Evolutionary conservation across 2,329 filamentous ascomycete species (phyloP).

Genomic region (Trichoderma atroviride): DNA sequence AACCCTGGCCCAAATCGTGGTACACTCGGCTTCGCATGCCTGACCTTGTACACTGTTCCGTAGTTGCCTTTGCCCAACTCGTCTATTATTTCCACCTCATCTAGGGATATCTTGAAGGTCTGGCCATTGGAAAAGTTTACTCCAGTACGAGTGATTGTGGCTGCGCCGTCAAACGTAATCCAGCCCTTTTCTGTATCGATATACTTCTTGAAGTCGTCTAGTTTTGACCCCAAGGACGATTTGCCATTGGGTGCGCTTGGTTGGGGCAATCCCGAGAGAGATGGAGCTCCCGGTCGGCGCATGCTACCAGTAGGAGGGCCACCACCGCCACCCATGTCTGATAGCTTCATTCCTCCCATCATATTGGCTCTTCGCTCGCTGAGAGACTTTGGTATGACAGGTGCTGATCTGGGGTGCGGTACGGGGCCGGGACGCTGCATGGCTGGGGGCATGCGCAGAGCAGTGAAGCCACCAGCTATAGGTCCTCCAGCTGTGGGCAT

Average conservation of each 20-base stretch:
- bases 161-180: conserved; percentile 90
- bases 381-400: conserved; percentile 59
- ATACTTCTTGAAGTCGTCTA: conserved; percentile 71
- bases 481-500: conserved; percentile 39
- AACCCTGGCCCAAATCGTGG: conserved; percentile 63
- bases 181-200: conserved; percentile 91
- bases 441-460: conserved; percentile 46
- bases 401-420: conserved; percentile 57
- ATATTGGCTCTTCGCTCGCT: conserved; percentile 64
- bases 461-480: conserved; percentile 49
- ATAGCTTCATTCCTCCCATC: conserved; percentile 57
- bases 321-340: conserved; percentile 48
- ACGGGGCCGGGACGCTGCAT: conserved; percentile 52
- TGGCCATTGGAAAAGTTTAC: conserved; percentile 91
- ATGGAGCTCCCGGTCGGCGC: conserved; percentile 44
- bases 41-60: conserved; percentile 95
- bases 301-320: conserved; percentile 32
- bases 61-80: conserved; percentile 98
- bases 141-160: conserved; percentile 82
- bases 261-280: conserved; percentile 46
- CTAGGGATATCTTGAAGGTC: conserved; percentile 90
- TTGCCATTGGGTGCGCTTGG: conserved; percentile 30
- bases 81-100: conserved; percentile 90
- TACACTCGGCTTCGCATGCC: conserved; percentile 69
- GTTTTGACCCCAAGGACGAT: conserved; percentile 49